Evolutionary conservation across 768 basidiomycete species (phyloP), one percentile per base, ranked within the genome.

Genomic region (Guyanaporus albipodus): DNA sequence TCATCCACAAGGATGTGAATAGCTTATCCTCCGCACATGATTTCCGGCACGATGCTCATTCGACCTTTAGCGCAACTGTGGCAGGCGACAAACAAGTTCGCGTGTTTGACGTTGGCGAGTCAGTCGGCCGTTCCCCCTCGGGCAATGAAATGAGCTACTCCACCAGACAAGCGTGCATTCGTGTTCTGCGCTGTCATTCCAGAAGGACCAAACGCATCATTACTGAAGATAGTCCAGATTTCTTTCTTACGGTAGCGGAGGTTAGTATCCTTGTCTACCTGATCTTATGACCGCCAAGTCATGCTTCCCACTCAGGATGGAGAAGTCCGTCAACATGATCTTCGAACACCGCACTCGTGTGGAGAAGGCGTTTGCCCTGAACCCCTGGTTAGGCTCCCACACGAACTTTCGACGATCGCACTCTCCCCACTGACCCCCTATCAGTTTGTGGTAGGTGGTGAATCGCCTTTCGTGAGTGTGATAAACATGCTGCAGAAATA

Each of bases 261-360:
- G 87, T 84, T 42, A 26, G 75, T 63, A 38, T 14, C 15, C 21
- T 24, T 44, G 23, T 26, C 23, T 14, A n/a, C 37, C 11, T 17
- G 17, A n/a, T n/a, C 42, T 19, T 11, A 21, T 15, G 14, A 14
- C 9, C 24, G 56, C 63, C 38, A 49, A 63, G 10, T 50, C 52
- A 43, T 42, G 48, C 44, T 66, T 26, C 53, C 49, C 64, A 26
- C 33, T 50, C 59, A 91, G 85, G 91, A 95, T 66, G 91, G 89
- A 4, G 77, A 83, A 23, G 90, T 93, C 9, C 78, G 91, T 21
- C 91, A 93, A 59, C 91, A 94, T 61, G 91, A 95, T 60, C 67
- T 94, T 35, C 73, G 91, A 42, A 75, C 76, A 9, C 66, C 79
- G 8, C 80, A 94, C 64, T 64, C 65, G n/a, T 95, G 91, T 66